A percentile compares a stretch with the other conserved stretches of the same genome.
Conservation (phyloP, 192 early-diverging fungal species). For the Backusella westeae region DNA sequence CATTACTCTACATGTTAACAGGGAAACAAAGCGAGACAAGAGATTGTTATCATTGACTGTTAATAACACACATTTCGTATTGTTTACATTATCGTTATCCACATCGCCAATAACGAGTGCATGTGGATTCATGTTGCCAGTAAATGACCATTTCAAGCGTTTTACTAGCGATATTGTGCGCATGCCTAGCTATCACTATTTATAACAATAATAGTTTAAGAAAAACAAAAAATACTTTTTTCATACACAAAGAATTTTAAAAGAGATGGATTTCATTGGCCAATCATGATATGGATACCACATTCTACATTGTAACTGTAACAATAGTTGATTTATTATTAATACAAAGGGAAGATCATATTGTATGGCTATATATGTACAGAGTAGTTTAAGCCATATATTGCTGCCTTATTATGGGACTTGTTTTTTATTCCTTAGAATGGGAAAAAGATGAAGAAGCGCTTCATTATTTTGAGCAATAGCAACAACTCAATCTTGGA, state of each 20-base stretch:
- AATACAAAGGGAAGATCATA: too few relatives aligned
- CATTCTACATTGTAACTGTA: too few relatives aligned
- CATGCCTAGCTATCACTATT: slow-evolving; percentile 9
- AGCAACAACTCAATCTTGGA: too few relatives aligned
- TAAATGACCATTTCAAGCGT: slow-evolving; percentile 49
- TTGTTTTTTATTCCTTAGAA: too few relatives aligned
- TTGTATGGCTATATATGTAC: too few relatives aligned
- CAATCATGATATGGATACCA: background rate
- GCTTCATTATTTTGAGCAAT: too few relatives aligned
- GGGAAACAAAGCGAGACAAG: background rate
- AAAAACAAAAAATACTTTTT: background rate
- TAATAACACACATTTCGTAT: background rate
- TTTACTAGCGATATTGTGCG: slow-evolving; percentile 56
- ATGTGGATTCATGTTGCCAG: slow-evolving; percentile 58
- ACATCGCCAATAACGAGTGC: slow-evolving; percentile 59
- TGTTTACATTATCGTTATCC: slow-evolving; percentile 52
- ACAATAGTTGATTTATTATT: too few relatives aligned
- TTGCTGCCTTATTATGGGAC: too few relatives aligned
- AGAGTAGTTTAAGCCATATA: too few relatives aligned
- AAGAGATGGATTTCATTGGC: background rate
- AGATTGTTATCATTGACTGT: background rate
- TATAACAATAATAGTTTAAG: background rate
- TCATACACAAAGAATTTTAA: background rate
- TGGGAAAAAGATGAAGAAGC: too few relatives aligned
- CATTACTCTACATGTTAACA: slow-evolving; percentile 43